Evolutionary conservation across 208 protist genomes (phyloP).

Genomic region (Trypanosoma grayi): DNA sequence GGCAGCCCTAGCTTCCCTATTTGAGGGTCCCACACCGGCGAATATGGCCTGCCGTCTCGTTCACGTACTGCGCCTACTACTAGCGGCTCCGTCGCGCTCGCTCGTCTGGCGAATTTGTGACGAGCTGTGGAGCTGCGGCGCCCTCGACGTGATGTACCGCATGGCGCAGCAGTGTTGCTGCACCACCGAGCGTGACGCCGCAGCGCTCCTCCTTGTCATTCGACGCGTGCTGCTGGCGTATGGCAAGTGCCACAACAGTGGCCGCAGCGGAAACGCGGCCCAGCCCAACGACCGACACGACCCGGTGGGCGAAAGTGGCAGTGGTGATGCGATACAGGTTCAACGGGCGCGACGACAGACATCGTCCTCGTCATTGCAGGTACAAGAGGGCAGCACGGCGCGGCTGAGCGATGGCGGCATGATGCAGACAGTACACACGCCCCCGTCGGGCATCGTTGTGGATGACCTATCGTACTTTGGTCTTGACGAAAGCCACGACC

Average conservation of each 20-base stretch:
- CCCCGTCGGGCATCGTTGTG: background rate
- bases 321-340: background rate
- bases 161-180: slow-evolving; percentile 42
- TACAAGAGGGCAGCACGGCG: background rate
- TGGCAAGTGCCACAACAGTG: slow-evolving; percentile 9
- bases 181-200: slow-evolving; percentile 54
- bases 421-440: background rate
- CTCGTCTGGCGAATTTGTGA: slow-evolving; percentile 44
- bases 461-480: slow-evolving; percentile 22
- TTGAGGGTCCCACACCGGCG: background rate
- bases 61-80: slow-evolving; percentile 22
- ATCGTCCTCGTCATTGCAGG: background rate
- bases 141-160: slow-evolving; percentile 51
- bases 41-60: slow-evolving; percentile 23
- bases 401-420: background rate
- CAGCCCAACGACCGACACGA: background rate
- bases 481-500: background rate
- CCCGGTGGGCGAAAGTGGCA: background rate
- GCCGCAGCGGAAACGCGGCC: background rate
- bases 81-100: slow-evolving; percentile 15
- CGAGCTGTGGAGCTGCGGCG: slow-evolving; percentile 39
- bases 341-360: background rate
- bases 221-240: slow-evolving; percentile 42
- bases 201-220: slow-evolving; percentile 59
- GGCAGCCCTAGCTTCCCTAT: no score